Conservation (phyloP, 2,329 filamentous ascomycete genomes). For the Metarhizium robertsii region DNA sequence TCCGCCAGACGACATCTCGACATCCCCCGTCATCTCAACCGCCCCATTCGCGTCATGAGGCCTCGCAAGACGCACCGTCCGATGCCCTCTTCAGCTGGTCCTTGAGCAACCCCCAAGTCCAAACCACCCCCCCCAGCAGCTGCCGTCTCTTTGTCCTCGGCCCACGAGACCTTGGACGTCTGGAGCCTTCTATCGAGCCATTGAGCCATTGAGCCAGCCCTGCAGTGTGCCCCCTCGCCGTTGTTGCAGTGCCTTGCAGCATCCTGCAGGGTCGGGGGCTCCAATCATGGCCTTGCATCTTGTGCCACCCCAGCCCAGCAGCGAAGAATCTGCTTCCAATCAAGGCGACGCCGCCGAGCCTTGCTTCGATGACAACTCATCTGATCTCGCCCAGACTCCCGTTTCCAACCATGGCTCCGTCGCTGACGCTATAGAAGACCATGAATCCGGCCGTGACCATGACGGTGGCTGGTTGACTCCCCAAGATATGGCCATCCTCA, state of each 20-base stretch:
- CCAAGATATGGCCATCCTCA: conserved; percentile 15
- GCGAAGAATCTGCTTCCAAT: conserved; percentile 13
- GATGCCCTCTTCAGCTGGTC: not conserved
- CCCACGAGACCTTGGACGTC: not conserved
- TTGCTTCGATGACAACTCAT: conserved; percentile 10
- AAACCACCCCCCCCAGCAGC: not conserved
- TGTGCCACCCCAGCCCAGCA: conserved; percentile 12
- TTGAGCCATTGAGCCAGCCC: not conserved
- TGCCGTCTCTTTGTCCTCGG: not conserved
- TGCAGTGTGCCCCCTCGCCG: conserved; percentile 1
- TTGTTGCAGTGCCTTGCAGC: conserved; percentile 12
- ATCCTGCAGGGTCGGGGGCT: conserved; percentile 13
- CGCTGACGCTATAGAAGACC: conserved; percentile 2
- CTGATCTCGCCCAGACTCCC: conserved; percentile 7
- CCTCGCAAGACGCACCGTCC: not conserved
- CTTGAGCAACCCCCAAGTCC: not conserved
- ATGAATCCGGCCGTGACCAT: conserved; percentile 6
- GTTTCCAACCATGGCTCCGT: conserved; percentile 8
- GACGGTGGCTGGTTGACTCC: conserved; percentile 14
- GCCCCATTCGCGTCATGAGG: not conserved
- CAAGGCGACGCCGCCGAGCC: conserved; percentile 11
- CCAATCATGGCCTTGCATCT: conserved; percentile 18
- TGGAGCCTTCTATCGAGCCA: not conserved
- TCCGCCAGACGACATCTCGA: not conserved
- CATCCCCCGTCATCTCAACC: not conserved